Base-by-base conservation (phyloP, 2,329 filamentous ascomycete species). In the Neopestalotiopsis sp. region DNA sequence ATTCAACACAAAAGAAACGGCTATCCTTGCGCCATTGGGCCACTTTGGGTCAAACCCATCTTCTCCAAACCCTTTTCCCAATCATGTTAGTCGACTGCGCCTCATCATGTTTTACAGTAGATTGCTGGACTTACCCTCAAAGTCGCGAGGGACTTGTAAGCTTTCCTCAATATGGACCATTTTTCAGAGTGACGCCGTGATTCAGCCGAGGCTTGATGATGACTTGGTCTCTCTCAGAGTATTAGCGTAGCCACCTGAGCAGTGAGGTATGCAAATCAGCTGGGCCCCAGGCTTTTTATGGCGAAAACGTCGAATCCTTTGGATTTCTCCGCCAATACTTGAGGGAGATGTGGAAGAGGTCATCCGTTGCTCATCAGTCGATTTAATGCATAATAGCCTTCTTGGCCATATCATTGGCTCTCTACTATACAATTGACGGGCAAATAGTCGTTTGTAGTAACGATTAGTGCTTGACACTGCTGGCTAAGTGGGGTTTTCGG, bases 1-100 rank as follows among this genome's bases (percentile, higher is more conserved):
- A 58, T 74, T 74, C 7, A 74, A 67, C 1, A 74, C 71, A 40
- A 74, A 74, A 1, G 73, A 74, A 4, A 74, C 70, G 5, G 73
- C 73, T 30, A 74, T 74, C 32, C 71, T 67, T 9, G 73, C 72
- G 20, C 73, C 73, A 34, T 73, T 72, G 13, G 72, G 73, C 73
- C 73, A 74, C 56, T 74, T 63, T 10, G 73, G 73, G 59, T 74
- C 72, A 32, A 73, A 73, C 2, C 72, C 69, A 45, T 74, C 73
- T 42, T 74, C 73, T 14, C 73, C 73, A 14, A 73, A 73, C 1
- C 73, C 73, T 73, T 38, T 38, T 14, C 9, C 17, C 4, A 3
- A n/a, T 53, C 42, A 49, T n/a, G 32, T 38, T 32, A 40, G 12
- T 57, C 34, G 49, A 12, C 12, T 17, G 12, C 7, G n/a, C 53